phyloP scores from a whole-genome alignment of 2,329 filamentous ascomycete genomes.

The Coleophoma eucalyptorum region DNA sequence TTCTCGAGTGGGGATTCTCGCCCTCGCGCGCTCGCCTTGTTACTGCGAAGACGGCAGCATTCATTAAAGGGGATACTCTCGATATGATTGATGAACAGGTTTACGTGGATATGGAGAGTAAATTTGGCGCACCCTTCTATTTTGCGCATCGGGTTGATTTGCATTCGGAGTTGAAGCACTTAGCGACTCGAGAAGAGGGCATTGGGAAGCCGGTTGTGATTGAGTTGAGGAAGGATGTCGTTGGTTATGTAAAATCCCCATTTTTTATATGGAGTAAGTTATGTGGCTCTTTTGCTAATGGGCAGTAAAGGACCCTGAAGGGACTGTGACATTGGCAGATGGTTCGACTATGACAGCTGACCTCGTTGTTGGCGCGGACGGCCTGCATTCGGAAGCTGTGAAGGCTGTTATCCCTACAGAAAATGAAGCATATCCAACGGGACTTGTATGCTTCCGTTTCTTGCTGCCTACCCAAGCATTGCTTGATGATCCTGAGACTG shows the following conservation, averaged over 20 bases:
- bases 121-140: constrained; percentile 7
- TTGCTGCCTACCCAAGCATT: constrained; percentile 24
- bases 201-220: constrained; percentile 18
- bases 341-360: too few species aligned
- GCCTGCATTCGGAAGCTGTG: background rate
- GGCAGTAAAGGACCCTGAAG: too few species aligned
- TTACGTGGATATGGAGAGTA: background rate
- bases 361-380: too few species aligned
- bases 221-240: constrained; percentile 8
- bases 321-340: too few species aligned
- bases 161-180: constrained; percentile 29
- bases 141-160: constrained; percentile 35
- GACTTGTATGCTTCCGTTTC: constrained; percentile 26
- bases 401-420: constrained; percentile 10
- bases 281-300: too few species aligned
- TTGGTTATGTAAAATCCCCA: too few species aligned
- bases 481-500: constrained; percentile 20
- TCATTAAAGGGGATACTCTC: constrained; percentile 13
- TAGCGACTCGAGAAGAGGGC: constrained; percentile 20
- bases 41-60: background rate
- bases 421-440: background rate
- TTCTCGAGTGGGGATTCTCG: constrained; percentile 30
- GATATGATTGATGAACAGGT: background rate
- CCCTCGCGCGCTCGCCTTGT: constrained; percentile 7
- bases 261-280: too few species aligned